phyloP scores from a whole-genome alignment of 768 basidiomycete genomes.

The Suillus subalutaceus region DNA sequence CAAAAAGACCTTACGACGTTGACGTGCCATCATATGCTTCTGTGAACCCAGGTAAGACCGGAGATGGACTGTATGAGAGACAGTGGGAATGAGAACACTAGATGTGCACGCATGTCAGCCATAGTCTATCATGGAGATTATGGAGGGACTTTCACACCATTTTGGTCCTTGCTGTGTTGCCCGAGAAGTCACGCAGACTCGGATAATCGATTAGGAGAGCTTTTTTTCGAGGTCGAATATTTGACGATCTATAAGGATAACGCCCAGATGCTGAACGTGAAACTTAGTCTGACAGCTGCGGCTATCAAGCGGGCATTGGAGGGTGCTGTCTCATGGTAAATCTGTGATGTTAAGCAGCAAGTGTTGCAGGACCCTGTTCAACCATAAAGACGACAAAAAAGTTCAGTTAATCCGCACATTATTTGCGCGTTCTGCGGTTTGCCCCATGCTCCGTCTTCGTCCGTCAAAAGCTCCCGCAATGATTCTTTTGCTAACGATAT shows the following conservation, averaged over 20 bases:
- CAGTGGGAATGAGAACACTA: not conserved
- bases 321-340: not conserved
- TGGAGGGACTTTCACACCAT: not conserved
- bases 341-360: not conserved
- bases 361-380: not conserved
- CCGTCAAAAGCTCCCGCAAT: no score
- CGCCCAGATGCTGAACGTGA: not conserved
- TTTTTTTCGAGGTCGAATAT: not conserved
- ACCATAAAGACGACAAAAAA: not conserved
- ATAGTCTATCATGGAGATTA: not conserved
- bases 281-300: not conserved
- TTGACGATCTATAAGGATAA: not conserved
- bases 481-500: not conserved
- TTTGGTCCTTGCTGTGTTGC: not conserved
- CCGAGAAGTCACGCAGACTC: not conserved
- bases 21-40: not conserved
- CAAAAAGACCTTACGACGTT: not conserved
- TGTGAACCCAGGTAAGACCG: not conserved
- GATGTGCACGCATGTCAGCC: not conserved
- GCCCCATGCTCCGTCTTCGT: not conserved
- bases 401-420: not conserved
- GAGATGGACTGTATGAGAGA: not conserved
- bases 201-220: not conserved
- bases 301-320: not conserved
- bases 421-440: not conserved